These are phyloP conservation scores for Blastosporella zonata DNA, from an alignment of 1,284 basidiomycete species.

Conservation along the genomic window DNA sequence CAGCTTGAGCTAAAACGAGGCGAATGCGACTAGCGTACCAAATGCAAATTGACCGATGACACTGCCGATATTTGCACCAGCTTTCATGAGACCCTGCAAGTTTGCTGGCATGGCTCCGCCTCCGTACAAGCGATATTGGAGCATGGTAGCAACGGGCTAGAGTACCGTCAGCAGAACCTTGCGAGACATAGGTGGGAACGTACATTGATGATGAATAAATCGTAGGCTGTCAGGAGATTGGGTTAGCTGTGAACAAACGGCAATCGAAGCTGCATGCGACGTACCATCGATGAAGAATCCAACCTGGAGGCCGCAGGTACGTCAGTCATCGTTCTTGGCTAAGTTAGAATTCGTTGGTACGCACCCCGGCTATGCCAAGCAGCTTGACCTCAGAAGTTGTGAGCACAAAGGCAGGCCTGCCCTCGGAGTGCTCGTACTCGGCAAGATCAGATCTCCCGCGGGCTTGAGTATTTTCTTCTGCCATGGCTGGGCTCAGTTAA, in stretches of 20 bases:
- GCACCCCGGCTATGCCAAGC: conserved; percentile 57
- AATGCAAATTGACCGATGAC: conserved; percentile 76
- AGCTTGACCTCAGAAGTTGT: conserved; percentile 52
- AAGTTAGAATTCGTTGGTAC: conserved; percentile 22
- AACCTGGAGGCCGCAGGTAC: conserved; percentile 34
- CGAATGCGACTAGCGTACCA: conserved; percentile 29
- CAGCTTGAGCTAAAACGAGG: neutral
- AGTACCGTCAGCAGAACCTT: neutral
- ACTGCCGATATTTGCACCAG: conserved; percentile 69
- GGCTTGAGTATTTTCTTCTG: neutral
- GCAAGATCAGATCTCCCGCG: conserved; percentile 24
- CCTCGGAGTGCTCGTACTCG: conserved; percentile 41
- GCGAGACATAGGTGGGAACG: conserved; percentile 18
- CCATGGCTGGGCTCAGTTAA: neutral
- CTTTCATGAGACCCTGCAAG: conserved; percentile 65
- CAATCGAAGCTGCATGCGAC: neutral
- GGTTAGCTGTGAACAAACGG: neutral
- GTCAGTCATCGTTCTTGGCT: neutral
- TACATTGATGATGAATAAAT: conserved; percentile 78
- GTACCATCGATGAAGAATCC: conserved; percentile 70
- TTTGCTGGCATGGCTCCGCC: conserved; percentile 51
- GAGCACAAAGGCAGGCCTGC: conserved; percentile 45
- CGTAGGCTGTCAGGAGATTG: conserved; percentile 48
- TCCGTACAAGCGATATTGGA: conserved; percentile 68
- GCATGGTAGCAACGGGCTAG: conserved; percentile 72